A percentile compares a stretch with the other conserved stretches of the same genome.
Conservation (phyloP, 768 basidiomycete species). For the Boletus tylopilopsis region DNA sequence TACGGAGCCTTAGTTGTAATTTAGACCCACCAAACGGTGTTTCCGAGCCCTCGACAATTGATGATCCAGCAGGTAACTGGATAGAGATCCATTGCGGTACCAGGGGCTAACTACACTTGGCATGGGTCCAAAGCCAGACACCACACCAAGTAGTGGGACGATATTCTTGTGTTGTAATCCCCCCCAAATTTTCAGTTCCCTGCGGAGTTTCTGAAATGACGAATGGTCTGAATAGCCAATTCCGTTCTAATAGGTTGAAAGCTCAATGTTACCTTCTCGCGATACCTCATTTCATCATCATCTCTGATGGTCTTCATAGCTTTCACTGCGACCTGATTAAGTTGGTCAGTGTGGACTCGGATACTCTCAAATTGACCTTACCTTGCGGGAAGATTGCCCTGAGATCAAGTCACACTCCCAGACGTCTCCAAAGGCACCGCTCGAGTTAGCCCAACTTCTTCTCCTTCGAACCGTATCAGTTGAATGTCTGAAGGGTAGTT, state of each 20-base stretch:
- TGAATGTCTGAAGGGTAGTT: conserved; percentile 6
- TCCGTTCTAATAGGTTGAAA: neutral
- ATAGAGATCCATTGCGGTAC: conserved; percentile 25
- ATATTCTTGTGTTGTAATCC: conserved; percentile 22
- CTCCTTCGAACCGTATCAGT: conserved; percentile 3
- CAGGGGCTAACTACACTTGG: conserved; percentile 34
- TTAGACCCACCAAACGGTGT: conserved; percentile 13
- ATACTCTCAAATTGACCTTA: neutral
- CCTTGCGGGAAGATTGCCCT: conserved; percentile 1
- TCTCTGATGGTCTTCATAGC: conserved; percentile 2
- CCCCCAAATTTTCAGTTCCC: conserved; percentile 25
- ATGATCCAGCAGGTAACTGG: conserved; percentile 15
- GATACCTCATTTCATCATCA: neutral
- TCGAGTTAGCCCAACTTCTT: neutral
- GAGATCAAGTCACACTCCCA: conserved; percentile 21
- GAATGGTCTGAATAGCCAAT: neutral
- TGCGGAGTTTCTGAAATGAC: conserved; percentile 25
- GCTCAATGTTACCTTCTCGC: conserved; percentile 18
- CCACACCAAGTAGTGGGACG: conserved; percentile 29
- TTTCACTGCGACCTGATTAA: conserved; percentile 22
- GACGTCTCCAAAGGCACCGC: conserved; percentile 20
- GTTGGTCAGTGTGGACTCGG: neutral
- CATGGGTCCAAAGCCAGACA: conserved; percentile 28
- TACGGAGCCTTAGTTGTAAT: neutral
- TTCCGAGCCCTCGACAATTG: neutral